Evolutionary conservation across 139 green algal species (phyloP), one percentile per base, ranked within the genome.

Genomic region (Yamagishiella unicocca): DNA sequence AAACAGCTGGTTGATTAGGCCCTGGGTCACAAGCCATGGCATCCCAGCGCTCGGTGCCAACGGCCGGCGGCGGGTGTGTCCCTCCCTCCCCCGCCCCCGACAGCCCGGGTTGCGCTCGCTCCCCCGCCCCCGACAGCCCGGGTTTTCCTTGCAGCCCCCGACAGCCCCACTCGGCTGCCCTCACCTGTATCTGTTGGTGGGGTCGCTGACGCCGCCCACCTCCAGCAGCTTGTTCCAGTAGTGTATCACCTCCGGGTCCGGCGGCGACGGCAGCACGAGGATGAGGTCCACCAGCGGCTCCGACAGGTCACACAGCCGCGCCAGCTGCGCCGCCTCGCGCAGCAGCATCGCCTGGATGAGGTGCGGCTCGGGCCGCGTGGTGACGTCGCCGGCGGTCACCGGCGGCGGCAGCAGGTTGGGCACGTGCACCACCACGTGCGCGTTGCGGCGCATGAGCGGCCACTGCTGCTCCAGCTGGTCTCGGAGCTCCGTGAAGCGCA

Each of bases 151-250:
- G 12, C 50, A 25, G 50, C 12, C 50, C 12, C 50, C 50, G 12
- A 12, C 50, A 58, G 12, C 50, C 50, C 50, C 50, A 17, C 50
- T 58, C 50, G 12, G 50, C 64, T 76, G 37, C 68, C 22, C 74
- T 19, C 37, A 71, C 58, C 87, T 91, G 77, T 87, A 90, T 55
- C 85, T 83, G 25, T 43, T 82, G 24, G 58, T 83, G 21, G 88
- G 88, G 58, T 89, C 76, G 25, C 55, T 61, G 29, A 92, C 89
- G 24, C 85, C 89, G 25, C 92, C 83, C 61, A 94, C 91, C 83
- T 95, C 75, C 84, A 96, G 83, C 54, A 96, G 87, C 87, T 94
- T 90, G 62, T 89, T 79, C 91, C 91, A 94, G 75, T 95, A 94
- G 24, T 54, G 19, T n/a, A 91, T 45, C 25, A 95, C 89, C 43